A percentile compares a stretch with the other conserved stretches of the same genome.
Conservation (phyloP, 1,284 basidiomycete genomes). For the Pseudomicrostroma phylloplanum region DNA sequence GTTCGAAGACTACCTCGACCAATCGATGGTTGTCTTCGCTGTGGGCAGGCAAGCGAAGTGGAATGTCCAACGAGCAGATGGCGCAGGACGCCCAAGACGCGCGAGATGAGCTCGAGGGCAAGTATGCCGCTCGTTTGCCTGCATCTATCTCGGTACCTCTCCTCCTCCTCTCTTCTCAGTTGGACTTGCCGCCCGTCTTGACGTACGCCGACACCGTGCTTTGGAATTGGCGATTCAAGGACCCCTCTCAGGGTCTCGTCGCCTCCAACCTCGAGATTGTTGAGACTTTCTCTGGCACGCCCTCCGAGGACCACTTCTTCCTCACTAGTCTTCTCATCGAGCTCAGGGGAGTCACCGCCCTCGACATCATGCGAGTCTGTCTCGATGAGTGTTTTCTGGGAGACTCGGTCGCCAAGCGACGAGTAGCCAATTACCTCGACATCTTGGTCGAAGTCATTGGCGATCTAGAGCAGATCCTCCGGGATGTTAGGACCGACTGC, state of each 20-base stretch:
- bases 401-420: constrained; percentile 64
- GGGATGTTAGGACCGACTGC: constrained; percentile 63
- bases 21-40: too few species aligned
- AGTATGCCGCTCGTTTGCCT: constrained; percentile 60
- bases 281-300: constrained; percentile 71
- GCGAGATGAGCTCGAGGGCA: constrained; percentile 16
- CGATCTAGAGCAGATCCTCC: constrained; percentile 25
- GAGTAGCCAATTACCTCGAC: constrained; percentile 58
- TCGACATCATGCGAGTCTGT: constrained; percentile 75
- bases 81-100: constrained; percentile 21
- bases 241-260: constrained; percentile 39
- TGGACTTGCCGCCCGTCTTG: constrained; percentile 80
- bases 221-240: constrained; percentile 70
- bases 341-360: constrained; percentile 75
- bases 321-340: constrained; percentile 84
- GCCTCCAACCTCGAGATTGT: constrained; percentile 53
- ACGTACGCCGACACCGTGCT: constrained; percentile 91
- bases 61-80: constrained; percentile 6
- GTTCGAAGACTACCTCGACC: background rate
- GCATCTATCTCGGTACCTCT: constrained; percentile 64
- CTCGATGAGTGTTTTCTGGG: constrained; percentile 89
- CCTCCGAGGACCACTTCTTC: constrained; percentile 85
- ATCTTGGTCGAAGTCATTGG: constrained; percentile 65
- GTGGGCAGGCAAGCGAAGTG: too few species aligned
- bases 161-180: constrained; percentile 64